phyloP scores from a whole-genome alignment of 306 rosid genomes.

The Trifolium dubium region DNA sequence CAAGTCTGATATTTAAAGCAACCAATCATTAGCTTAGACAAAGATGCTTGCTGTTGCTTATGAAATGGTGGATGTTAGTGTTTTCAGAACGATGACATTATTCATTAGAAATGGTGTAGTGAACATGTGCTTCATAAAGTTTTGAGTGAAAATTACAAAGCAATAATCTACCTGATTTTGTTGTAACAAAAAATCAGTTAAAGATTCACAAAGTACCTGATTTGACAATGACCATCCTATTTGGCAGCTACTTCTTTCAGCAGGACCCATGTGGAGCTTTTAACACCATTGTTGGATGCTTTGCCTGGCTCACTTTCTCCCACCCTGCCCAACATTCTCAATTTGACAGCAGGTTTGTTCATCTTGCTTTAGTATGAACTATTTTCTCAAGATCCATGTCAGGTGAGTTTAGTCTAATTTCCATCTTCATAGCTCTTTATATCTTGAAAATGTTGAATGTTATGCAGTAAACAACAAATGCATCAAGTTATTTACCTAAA shows the following conservation, averaged over 20 bases:
- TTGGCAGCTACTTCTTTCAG: slow-evolving; percentile 76
- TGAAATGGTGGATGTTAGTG: neutral
- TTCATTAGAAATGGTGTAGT: neutral
- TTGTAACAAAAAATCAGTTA: slow-evolving; percentile 30
- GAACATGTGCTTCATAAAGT: neutral
- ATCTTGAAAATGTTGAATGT: slow-evolving; percentile 18
- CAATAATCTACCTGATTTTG: slow-evolving; percentile 23
- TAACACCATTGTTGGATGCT: slow-evolving; percentile 65
- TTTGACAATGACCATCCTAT: slow-evolving; percentile 40
- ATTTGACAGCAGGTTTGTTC: slow-evolving; percentile 66
- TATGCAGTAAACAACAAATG: neutral
- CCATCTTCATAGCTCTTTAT: neutral
- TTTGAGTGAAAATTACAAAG: neutral
- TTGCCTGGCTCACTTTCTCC: slow-evolving; percentile 57
- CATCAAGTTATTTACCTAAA: neutral
- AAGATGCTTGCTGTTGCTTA: too few species aligned
- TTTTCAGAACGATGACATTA: slow-evolving; percentile 4
- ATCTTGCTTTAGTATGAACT: slow-evolving; percentile 13
- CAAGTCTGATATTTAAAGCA: too few species aligned
- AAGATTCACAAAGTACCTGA: slow-evolving; percentile 13
- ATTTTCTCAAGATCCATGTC: slow-evolving; percentile 36
- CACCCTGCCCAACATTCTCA: slow-evolving; percentile 59
- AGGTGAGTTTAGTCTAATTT: slow-evolving; percentile 17
- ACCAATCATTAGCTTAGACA: too few species aligned
- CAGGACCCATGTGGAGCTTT: slow-evolving; percentile 62